Evolutionary conservation across 2,329 filamentous ascomycete species (phyloP).

Genomic region (Verticillium longisporum): DNA sequence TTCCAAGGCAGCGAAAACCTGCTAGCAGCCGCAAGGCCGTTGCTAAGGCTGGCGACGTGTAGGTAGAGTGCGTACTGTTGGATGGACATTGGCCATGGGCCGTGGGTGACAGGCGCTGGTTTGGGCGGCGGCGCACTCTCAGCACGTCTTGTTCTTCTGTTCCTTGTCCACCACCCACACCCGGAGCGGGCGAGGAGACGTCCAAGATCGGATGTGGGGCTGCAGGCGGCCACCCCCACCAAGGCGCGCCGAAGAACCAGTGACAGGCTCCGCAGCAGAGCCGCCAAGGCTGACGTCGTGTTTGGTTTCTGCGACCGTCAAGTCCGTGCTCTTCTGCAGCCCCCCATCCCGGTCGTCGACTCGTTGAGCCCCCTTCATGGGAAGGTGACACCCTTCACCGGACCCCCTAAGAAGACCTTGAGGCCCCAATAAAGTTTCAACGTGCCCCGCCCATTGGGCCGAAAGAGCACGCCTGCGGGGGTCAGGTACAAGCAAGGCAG

Average conservation of each 20-base stretch:
- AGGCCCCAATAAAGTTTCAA: background rate
- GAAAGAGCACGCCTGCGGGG: background rate
- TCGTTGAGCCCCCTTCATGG: background rate
- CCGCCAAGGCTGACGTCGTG: constrained; percentile 12
- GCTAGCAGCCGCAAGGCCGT: background rate
- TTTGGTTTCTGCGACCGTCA: constrained; percentile 2
- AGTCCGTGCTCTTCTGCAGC: background rate
- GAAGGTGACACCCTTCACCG: background rate
- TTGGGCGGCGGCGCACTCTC: background rate
- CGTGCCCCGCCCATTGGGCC: background rate
- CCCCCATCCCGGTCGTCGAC: background rate
- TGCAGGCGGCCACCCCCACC: constrained; percentile 1
- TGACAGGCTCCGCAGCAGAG: constrained; percentile 5
- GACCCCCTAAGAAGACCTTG: background rate
- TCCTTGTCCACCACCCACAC: background rate
- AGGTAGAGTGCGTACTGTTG: background rate
- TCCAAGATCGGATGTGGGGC: background rate
- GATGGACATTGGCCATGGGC: background rate
- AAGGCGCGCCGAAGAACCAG: background rate
- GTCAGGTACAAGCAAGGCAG: constrained; percentile 2
- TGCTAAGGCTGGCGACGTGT: background rate
- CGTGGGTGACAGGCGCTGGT: background rate
- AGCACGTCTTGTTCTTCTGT: background rate
- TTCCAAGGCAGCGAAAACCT: background rate
- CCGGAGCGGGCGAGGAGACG: background rate